Evolutionary conservation across 352 stramenopile species (phyloP).

Genomic region (Globisporangium echinulatum): DNA sequence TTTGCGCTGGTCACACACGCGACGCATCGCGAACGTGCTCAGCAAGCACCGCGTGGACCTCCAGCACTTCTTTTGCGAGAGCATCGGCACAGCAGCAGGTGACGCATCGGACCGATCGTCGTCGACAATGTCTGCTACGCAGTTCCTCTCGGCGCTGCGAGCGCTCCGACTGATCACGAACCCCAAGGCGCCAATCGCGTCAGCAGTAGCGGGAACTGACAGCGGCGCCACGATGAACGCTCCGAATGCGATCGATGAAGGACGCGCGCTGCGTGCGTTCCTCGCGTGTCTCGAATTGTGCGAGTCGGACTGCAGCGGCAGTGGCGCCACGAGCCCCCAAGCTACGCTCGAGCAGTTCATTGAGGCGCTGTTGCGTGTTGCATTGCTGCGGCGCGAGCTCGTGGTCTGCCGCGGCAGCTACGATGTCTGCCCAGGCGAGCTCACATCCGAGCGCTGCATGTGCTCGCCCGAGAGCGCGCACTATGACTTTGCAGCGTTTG

Average conservation of each 20-base stretch:
- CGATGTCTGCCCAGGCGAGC: conserved; percentile 48
- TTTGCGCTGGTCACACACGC: conserved; percentile 15
- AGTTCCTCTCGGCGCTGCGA: conserved; percentile 27
- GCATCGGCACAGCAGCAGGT: conserved; percentile 1
- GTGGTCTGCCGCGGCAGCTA: conserved; percentile 38
- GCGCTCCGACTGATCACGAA: conserved; percentile 22
- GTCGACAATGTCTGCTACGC: conserved; percentile 17
- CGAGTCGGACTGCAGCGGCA: conserved; percentile 10
- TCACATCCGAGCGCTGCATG: conserved; percentile 35
- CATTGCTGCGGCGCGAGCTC: conserved; percentile 40
- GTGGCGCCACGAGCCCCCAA: conserved; percentile 4
- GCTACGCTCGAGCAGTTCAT: conserved; percentile 37
- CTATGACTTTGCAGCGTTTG: conserved; percentile 40
- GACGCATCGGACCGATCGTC: no score
- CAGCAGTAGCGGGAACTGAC: neutral
- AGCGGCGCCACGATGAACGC: neutral
- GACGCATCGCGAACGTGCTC: conserved; percentile 16
- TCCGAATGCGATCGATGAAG: conserved; percentile 32
- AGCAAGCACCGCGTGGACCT: conserved; percentile 25
- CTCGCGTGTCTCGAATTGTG: conserved; percentile 44
- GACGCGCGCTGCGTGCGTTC: conserved; percentile 46
- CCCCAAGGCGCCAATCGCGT: neutral
- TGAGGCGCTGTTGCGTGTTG: conserved; percentile 40
- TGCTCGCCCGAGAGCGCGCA: conserved; percentile 19
- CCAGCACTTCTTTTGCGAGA: conserved; percentile 36